phyloP scores from a whole-genome alignment of 1,284 basidiomycete species.

The Austroboletus novae-zelandiae region DNA sequence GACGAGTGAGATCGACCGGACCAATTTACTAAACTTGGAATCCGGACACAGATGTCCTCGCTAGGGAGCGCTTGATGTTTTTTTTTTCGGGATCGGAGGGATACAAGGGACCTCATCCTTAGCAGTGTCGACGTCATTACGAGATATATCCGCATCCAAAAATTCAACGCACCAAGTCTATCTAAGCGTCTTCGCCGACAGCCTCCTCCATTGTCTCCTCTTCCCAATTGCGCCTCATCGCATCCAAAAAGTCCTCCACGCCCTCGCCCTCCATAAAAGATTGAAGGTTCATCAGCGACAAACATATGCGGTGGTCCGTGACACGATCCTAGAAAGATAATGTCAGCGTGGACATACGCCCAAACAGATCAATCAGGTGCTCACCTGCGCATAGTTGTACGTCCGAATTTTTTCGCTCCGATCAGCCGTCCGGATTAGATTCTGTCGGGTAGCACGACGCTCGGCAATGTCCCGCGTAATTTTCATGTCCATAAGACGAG shows the following conservation, averaged over 20 bases:
- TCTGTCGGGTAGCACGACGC: conserved; percentile 66
- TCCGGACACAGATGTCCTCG: no score
- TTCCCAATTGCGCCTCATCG: conserved; percentile 63
- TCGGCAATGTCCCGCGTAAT: conserved; percentile 68
- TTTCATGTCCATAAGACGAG: conserved; percentile 80
- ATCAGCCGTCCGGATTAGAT: conserved; percentile 77
- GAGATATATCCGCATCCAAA: no score
- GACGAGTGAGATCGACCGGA: no score
- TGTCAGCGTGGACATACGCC: neutral
- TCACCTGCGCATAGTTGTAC: conserved; percentile 86
- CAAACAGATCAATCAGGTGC: neutral
- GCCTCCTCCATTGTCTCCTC: conserved; percentile 69
- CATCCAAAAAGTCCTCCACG: conserved; percentile 61
- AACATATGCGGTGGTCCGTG: conserved; percentile 86
- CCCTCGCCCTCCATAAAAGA: conserved; percentile 80
- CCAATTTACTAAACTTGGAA: no score
- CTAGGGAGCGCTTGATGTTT: no score
- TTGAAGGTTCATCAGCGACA: conserved; percentile 72
- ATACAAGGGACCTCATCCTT: no score
- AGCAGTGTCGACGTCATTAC: no score
- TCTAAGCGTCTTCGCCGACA: conserved; percentile 34
- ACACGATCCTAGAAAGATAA: conserved; percentile 70
- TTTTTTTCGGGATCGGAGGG: no score
- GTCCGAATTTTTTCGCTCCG: conserved; percentile 92
- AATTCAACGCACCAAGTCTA: neutral